These are phyloP conservation scores for Neofusicoccum laricinum DNA, from an alignment of 2,329 filamentous ascomycete species.

Conservation along the genomic window DNA sequence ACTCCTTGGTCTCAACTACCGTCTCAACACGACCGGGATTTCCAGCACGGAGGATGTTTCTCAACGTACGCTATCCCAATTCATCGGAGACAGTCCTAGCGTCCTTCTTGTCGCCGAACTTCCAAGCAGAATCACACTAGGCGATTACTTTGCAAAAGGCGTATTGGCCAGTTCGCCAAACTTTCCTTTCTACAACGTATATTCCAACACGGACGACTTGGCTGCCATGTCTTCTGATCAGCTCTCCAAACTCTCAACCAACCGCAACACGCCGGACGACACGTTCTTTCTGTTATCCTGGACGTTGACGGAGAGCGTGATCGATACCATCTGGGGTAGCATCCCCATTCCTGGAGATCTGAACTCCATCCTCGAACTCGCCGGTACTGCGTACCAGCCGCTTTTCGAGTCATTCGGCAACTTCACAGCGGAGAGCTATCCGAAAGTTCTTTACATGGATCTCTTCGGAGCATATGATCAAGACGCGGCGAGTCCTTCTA, in stretches of 20 bases:
- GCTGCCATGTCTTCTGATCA: conserved; percentile 36
- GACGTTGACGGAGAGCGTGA: conserved; percentile 34
- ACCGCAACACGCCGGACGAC: conserved; percentile 31
- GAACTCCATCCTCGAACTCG: conserved; percentile 34
- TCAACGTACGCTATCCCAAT: conserved; percentile 32
- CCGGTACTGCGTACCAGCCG: conserved; percentile 28
- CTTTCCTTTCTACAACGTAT: conserved; percentile 35
- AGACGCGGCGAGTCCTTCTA: conserved; percentile 23
- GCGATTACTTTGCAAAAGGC: conserved; percentile 31
- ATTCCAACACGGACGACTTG: conserved; percentile 34
- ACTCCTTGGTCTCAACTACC: conserved; percentile 42
- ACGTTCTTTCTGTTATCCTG: conserved; percentile 36
- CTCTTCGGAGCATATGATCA: conserved; percentile 30
- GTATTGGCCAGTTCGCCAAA: conserved; percentile 31
- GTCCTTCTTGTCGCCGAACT: conserved; percentile 37
- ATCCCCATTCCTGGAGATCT: conserved; percentile 28
- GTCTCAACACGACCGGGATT: conserved; percentile 28
- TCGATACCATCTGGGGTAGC: conserved; percentile 23
- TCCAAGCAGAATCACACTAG: conserved; percentile 27
- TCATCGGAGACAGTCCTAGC: conserved; percentile 34
- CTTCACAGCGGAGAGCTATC: conserved; percentile 33
- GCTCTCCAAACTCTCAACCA: conserved; percentile 32
- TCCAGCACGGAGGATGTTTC: conserved; percentile 30
- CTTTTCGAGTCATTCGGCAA: conserved; percentile 33
- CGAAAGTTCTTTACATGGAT: conserved; percentile 37